Percentiles rank a stretch among this genome's conserved stretches.
Conservation (phyloP, 345 rosid species). For the Populus alba region DNA sequence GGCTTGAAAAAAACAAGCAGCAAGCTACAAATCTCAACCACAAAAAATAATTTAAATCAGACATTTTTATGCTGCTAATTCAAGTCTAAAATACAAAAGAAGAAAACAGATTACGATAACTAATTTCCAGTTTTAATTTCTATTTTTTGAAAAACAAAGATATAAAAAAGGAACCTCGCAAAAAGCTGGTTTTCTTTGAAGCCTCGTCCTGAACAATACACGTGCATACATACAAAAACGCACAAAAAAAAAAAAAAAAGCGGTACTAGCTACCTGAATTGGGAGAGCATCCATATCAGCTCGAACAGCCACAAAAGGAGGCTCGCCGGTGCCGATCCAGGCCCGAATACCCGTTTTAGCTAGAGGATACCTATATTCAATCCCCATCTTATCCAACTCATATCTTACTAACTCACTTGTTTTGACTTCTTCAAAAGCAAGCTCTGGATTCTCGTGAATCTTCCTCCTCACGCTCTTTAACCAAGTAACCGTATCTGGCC, state of each 20-base stretch:
- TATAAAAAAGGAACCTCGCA: neutral
- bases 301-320: constrained; percentile 23
- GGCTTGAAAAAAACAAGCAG: neutral
- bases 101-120: neutral
- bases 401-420: constrained; percentile 25
- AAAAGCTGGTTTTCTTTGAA: neutral
- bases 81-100: neutral
- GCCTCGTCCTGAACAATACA: neutral
- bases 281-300: constrained; percentile 34
- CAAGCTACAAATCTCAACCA: neutral
- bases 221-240: neutral
- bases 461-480: constrained; percentile 14
- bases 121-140: neutral
- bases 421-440: constrained; percentile 26
- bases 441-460: constrained; percentile 29
- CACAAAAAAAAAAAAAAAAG: neutral
- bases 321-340: constrained; percentile 16
- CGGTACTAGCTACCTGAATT: constrained; percentile 11
- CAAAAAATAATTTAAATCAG: neutral
- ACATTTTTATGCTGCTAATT: neutral
- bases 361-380: constrained; percentile 20
- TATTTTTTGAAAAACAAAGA: neutral
- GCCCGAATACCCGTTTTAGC: constrained; percentile 28
- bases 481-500: constrained; percentile 39
- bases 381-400: constrained; percentile 26